A percentile compares a stretch with the other conserved stretches of the same genome.
Evolutionary conservation across 306 rosid species (phyloP).

Genomic region (Castanopsis chinensis): DNA sequence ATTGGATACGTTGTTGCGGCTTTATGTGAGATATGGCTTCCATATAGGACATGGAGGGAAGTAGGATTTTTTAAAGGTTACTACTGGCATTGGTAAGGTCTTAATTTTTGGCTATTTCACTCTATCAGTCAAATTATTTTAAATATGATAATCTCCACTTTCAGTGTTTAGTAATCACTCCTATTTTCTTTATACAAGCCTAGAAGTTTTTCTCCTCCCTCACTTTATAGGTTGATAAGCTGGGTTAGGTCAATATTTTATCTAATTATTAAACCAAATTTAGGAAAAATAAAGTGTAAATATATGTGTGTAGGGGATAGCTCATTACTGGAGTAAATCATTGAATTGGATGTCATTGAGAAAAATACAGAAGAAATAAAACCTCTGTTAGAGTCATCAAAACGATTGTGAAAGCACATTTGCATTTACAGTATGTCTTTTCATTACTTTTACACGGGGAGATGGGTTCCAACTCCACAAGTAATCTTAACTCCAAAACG

Average conservation of each 20-base stretch:
- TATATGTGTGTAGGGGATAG: neutral
- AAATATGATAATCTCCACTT: neutral
- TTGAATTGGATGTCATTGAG: neutral
- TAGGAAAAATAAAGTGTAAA: neutral
- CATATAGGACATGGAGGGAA: conserved; percentile 39
- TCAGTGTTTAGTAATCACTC: neutral
- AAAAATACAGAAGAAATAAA: neutral
- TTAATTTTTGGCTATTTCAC: neutral
- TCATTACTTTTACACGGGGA: neutral
- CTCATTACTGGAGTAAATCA: neutral
- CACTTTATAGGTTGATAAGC: too few relatives aligned
- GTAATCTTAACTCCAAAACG: neutral
- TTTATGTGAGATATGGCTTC: conserved; percentile 83
- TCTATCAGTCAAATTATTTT: neutral
- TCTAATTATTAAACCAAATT: neutral
- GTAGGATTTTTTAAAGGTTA: conserved; percentile 44
- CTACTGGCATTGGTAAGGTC: conserved; percentile 61
- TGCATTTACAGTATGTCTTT: neutral
- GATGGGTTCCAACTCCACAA: neutral
- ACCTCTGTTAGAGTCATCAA: neutral
- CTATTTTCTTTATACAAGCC: neutral
- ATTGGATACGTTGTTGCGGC: conserved; percentile 75
- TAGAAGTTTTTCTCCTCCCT: too few relatives aligned
- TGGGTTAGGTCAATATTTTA: too few relatives aligned
- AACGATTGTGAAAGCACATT: neutral